These are phyloP conservation scores for Echria macrotheca DNA, from an alignment of 495 filamentous ascomycete species.

Conservation along the genomic window DNA sequence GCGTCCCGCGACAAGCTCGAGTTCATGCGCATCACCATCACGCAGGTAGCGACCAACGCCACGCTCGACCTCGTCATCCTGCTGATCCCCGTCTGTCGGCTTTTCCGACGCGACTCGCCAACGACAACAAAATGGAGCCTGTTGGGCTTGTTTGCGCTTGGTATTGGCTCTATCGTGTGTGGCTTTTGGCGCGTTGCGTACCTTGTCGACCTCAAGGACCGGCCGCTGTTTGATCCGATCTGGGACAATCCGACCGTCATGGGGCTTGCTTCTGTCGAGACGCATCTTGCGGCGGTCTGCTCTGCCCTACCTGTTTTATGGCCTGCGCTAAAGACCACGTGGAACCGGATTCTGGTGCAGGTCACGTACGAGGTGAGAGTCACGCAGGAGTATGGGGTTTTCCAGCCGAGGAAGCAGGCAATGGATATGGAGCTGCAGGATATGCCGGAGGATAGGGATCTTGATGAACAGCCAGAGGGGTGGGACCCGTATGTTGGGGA, in stretches of 20 bases:
- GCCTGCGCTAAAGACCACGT: slow-evolving; percentile 8
- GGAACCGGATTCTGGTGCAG: slow-evolving; percentile 27
- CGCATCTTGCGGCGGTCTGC: slow-evolving; percentile 14
- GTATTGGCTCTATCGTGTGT: slow-evolving; percentile 23
- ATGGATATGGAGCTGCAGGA: slow-evolving; percentile 2
- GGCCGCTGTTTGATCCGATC: slow-evolving; percentile 24
- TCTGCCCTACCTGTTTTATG: slow-evolving; percentile 33
- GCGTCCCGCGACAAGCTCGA: slow-evolving; percentile 13
- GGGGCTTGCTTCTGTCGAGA: slow-evolving; percentile 5
- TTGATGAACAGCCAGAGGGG: neutral
- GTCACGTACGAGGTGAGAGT: slow-evolving; percentile 30
- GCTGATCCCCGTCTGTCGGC: slow-evolving; percentile 27
- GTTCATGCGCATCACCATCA: neutral
- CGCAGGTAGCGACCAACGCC: slow-evolving; percentile 17
- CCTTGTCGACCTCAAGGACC: slow-evolving; percentile 16
- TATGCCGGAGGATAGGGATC: neutral
- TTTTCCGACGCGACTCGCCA: slow-evolving; percentile 21
- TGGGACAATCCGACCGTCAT: slow-evolving; percentile 23
- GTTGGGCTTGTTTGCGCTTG: slow-evolving; percentile 25
- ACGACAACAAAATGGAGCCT: slow-evolving; percentile 16
- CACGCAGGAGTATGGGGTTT: neutral
- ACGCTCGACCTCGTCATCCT: slow-evolving; percentile 27
- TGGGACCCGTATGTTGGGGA: slow-evolving; percentile 16
- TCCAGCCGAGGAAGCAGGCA: neutral
- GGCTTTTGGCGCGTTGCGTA: slow-evolving; percentile 29